phyloP scores from a whole-genome alignment of 805 yeast species.

The Candida sphagnicola region DNA sequence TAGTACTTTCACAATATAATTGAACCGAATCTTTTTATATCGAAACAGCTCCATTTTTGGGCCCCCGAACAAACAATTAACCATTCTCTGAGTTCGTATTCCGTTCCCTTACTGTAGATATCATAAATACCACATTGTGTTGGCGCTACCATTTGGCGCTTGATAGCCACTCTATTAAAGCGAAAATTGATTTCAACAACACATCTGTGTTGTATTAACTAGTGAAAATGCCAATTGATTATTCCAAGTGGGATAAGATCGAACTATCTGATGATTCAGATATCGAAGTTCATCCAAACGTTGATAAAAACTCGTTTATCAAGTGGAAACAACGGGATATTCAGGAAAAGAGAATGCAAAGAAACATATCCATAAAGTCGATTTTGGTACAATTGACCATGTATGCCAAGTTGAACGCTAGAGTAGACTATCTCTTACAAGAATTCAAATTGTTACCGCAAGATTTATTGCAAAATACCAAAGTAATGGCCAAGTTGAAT shows the following conservation, averaged over 20 bases:
- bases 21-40: too few species aligned
- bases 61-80: too few species aligned
- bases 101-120: too few species aligned
- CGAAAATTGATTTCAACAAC: too few species aligned
- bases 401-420: conserved; percentile 68
- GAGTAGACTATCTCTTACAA: conserved; percentile 63
- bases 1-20: too few species aligned
- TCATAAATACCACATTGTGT: too few species aligned
- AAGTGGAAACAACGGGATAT: conserved; percentile 97
- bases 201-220: too few species aligned
- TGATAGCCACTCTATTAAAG: too few species aligned
- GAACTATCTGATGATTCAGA: conserved; percentile 97
- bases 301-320: conserved; percentile 88
- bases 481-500: conserved; percentile 39
- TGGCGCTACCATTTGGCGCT: not conserved
- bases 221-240: conserved; percentile 84
- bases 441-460: conserved; percentile 29
- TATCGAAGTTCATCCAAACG: conserved; percentile 96
- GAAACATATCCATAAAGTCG: conserved; percentile 73
- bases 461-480: conserved; percentile 28
- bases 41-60: too few species aligned
- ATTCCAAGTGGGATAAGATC: conserved; percentile 96
- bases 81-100: too few species aligned
- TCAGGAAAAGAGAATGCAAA: conserved; percentile 83
- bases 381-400: conserved; percentile 74